These are phyloP conservation scores for Rhizophagus clarus DNA, from an alignment of 192 early-diverging fungal species.

Conservation along the genomic window DNA sequence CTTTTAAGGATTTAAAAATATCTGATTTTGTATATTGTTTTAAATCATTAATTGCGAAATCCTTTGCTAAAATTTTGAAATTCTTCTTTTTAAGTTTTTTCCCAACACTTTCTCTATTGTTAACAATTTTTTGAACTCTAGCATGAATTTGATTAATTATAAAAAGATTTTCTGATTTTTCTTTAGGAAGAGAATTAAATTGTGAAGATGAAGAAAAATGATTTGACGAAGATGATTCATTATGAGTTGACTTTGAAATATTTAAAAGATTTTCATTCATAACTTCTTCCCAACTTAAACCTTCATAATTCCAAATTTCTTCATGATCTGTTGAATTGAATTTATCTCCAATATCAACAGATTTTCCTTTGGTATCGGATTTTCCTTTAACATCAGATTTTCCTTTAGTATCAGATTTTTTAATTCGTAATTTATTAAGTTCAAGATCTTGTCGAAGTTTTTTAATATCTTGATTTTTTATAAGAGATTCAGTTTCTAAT, in stretches of 20 bases:
- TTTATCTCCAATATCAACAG: no score
- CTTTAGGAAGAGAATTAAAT: no score
- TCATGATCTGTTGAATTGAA: no score
- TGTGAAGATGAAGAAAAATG: not conserved
- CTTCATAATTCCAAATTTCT: not conserved
- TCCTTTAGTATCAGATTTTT: no score
- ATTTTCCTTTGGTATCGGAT: no score
- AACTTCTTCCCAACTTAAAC: not conserved
- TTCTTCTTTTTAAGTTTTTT: not conserved
- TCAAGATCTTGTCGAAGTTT: no score
- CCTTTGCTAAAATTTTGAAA: not conserved
- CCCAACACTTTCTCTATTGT: not conserved
- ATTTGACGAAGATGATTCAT: not conserved
- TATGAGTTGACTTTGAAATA: not conserved
- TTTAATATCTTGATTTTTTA: no score
- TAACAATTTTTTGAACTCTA: not conserved
- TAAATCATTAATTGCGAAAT: not conserved
- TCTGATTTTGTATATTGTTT: not conserved
- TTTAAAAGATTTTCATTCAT: not conserved
- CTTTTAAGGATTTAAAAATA: not conserved
- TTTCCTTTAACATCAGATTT: no score
- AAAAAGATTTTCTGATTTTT: no score
- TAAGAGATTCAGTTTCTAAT: no score
- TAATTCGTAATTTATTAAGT: no score
- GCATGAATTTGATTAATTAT: not conserved